Base-by-base conservation (phyloP, 305 asterid genomes). In the Striga hermonthica region DNA sequence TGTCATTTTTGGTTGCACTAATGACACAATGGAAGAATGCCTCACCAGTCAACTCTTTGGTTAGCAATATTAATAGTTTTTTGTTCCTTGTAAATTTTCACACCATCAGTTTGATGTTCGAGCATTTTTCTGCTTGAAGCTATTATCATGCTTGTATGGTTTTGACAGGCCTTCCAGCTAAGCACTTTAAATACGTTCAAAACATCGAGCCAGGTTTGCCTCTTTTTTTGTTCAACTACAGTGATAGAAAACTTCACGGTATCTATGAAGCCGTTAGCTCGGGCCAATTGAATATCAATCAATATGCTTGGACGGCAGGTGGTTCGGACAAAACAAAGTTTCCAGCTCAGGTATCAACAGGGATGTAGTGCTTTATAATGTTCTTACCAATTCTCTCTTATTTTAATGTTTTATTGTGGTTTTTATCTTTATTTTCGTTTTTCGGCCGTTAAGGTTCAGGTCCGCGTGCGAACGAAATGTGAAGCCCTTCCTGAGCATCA, bases 201-300 rank as follows among this genome's bases (percentile, higher is more conserved):
- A 84, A 86, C 73, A 82, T 89, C 16, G 82, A 76, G 50, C 80
- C 83, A 4, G 93, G 96, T 54, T 66, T 86, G 71, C 95, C 90
- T 0, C 72, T 84, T 53, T 84, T 89, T 77, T 71, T 89, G 76
- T 89, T 89, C 82, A 86, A 83, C 73, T 86, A 81, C 76, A 76
- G 69, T 16, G 89, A 84, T 4, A 76, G 83, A 73, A 84, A 67
- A 72, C 85, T 86, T 67, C 61, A 83, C 71, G 96, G 95, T 47
- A 78, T 84, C 73, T 89, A 70, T 69, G 93, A 86, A 82, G 95
- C 96, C 47, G 89, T 82, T 58, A 75, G 90, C 78, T 43, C 75
- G 41, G 95, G 91, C 6, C 72, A 74, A 71, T 66, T 83, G 86
- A 72, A 74, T 67, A 80, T 85, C 13, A 75, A 85, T 85, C 73